phyloP scores from a whole-genome alignment of 1,284 basidiomycete species.

The Trichosporon sp. region DNA sequence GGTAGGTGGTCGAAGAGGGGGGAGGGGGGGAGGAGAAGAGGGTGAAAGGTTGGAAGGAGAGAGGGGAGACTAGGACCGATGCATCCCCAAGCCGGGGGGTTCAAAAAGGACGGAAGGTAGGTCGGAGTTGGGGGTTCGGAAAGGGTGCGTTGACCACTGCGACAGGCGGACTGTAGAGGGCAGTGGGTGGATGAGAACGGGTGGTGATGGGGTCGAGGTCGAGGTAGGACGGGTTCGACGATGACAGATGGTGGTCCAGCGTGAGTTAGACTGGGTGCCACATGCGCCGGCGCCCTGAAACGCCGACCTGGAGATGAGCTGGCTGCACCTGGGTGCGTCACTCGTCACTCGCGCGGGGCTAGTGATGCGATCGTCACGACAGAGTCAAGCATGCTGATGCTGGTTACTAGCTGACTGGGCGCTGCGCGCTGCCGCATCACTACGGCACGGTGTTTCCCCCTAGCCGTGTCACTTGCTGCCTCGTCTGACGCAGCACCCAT shows the following conservation, averaged over 20 bases:
- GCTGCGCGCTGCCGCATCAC: background rate
- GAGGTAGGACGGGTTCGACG: conserved; percentile 1
- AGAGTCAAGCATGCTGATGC: background rate
- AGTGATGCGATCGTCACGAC: background rate
- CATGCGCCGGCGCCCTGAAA: background rate
- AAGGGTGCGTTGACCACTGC: background rate
- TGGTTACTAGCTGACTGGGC: background rate
- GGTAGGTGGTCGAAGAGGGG: background rate
- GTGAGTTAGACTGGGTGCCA: background rate
- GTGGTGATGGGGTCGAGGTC: background rate
- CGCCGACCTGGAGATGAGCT: background rate
- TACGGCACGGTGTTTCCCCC: background rate
- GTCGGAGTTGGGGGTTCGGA: background rate
- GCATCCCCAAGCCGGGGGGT: conserved; percentile 15
- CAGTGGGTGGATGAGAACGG: conserved; percentile 1
- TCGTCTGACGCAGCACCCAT: background rate
- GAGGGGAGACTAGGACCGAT: conserved; percentile 11
- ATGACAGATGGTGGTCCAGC: conserved; percentile 2
- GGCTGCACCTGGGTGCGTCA: conserved; percentile 12
- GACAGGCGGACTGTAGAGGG: conserved; percentile 5
- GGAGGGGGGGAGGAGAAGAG: conserved; percentile 10
- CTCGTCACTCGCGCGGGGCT: conserved; percentile 10
- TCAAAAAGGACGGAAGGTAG: background rate
- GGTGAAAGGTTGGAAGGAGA: conserved; percentile 11
- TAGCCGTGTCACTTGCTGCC: background rate